Evolutionary conservation across 805 yeast species (phyloP).

Genomic region (Barnettozyma siamensis): DNA sequence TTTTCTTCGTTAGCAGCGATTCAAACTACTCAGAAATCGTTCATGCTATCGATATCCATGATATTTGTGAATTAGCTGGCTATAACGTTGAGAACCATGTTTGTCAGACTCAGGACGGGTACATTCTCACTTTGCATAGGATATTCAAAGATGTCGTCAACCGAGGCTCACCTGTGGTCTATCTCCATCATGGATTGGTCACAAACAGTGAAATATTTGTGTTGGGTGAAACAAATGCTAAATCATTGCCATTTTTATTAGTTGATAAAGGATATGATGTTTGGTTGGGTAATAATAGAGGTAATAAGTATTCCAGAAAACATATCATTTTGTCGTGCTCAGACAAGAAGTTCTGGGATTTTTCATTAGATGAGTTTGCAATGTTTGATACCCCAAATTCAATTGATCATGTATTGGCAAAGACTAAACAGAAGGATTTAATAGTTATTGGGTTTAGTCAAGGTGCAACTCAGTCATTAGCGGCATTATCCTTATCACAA

Average conservation of each 20-base stretch:
- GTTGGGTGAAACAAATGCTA: slow-evolving; percentile 57
- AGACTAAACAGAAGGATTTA: slow-evolving; percentile 48
- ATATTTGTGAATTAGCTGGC: slow-evolving; percentile 35
- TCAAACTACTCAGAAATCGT: background rate
- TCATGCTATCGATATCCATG: slow-evolving; percentile 5
- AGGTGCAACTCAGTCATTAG: slow-evolving; percentile 92
- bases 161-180: slow-evolving; percentile 50
- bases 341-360: slow-evolving; percentile 69
- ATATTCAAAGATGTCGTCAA: slow-evolving; percentile 30
- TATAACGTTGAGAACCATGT: slow-evolving; percentile 71
- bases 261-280: slow-evolving; percentile 87
- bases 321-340: slow-evolving; percentile 46
- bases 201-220: slow-evolving; percentile 52
- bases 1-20: background rate
- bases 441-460: slow-evolving; percentile 88
- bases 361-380: slow-evolving; percentile 88
- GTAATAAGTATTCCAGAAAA: slow-evolving; percentile 87
- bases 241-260: slow-evolving; percentile 63
- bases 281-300: slow-evolving; percentile 90
- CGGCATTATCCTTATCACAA: slow-evolving; percentile 68
- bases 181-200: slow-evolving; percentile 85
- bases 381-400: slow-evolving; percentile 85
- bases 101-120: slow-evolving; percentile 72
- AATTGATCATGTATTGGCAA: slow-evolving; percentile 61
- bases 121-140: slow-evolving; percentile 72